These are phyloP conservation scores for Penicillium coffeae DNA, from an alignment of 495 filamentous ascomycete genomes.

Conservation along the genomic window DNA sequence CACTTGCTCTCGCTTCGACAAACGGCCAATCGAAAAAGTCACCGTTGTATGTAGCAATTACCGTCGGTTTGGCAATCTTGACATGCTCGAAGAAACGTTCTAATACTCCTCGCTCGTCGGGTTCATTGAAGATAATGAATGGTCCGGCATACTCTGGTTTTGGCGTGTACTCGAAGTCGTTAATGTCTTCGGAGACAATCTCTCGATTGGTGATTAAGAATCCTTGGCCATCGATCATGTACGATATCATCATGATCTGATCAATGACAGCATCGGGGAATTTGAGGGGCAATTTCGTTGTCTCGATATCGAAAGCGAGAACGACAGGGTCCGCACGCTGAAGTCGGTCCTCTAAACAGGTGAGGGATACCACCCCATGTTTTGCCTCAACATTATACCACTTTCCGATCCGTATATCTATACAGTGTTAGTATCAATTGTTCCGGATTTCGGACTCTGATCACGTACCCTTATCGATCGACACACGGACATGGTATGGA, in stretches of 20 bases:
- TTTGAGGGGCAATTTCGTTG: constrained; percentile 92
- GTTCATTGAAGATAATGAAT: constrained; percentile 98
- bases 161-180: constrained; percentile 97
- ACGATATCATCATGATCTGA: constrained; percentile 99
- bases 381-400: constrained; percentile 97
- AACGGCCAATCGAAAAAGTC: constrained; percentile 99
- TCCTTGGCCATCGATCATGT: constrained; percentile 99
- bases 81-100: constrained; percentile 95
- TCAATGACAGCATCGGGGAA: constrained; percentile 96
- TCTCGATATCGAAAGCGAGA: constrained; percentile 97
- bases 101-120: constrained; percentile 80
- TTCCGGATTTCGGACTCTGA: background rate
- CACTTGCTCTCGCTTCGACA: constrained; percentile 86
- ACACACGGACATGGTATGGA: constrained; percentile 97
- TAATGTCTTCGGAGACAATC: constrained; percentile 95
- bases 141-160: constrained; percentile 92
- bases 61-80: constrained; percentile 89
- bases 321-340: constrained; percentile 90
- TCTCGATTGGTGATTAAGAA: constrained; percentile 98
- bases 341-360: constrained; percentile 82
- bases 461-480: constrained; percentile 81
- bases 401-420: constrained; percentile 91
- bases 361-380: constrained; percentile 78
- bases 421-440: constrained; percentile 10
- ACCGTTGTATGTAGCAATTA: constrained; percentile 99